Evolutionary conservation across 2,329 filamentous ascomycete genomes (phyloP).

Genomic region (Cladophialophora chaetospira): DNA sequence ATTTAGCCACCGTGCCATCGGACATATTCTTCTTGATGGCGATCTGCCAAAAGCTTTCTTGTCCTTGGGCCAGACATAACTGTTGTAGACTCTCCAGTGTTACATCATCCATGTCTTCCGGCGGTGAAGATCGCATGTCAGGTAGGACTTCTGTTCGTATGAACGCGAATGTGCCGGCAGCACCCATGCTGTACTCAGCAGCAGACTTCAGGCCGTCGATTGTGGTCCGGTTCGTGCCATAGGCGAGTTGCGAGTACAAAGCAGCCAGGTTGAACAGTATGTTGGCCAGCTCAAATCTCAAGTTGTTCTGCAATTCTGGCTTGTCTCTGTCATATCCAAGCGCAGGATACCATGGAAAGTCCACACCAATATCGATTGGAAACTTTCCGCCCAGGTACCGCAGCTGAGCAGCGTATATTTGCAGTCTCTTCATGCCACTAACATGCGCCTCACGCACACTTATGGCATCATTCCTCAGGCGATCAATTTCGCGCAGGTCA

Average conservation of each 20-base stretch:
- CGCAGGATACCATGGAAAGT: constrained; percentile 95
- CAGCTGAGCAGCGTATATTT: constrained; percentile 87
- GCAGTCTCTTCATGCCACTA: constrained; percentile 84
- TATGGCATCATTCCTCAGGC: constrained; percentile 79
- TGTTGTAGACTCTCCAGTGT: constrained; percentile 82
- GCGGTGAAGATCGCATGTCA: constrained; percentile 78
- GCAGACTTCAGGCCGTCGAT: constrained; percentile 83
- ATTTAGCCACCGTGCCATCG: constrained; percentile 85
- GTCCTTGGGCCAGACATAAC: constrained; percentile 85
- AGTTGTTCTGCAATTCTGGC: constrained; percentile 63
- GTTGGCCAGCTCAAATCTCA: constrained; percentile 85
- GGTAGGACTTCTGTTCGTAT: constrained; percentile 76
- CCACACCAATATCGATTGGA: constrained; percentile 83
- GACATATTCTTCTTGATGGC: constrained; percentile 92
- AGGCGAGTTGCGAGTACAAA: constrained; percentile 88
- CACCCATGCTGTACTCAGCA: constrained; percentile 84
- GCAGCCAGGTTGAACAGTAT: constrained; percentile 90
- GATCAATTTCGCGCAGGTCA: constrained; percentile 84
- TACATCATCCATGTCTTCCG: constrained; percentile 92
- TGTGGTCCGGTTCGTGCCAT: constrained; percentile 73
- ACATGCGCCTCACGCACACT: constrained; percentile 84
- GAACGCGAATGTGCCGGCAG: constrained; percentile 80
- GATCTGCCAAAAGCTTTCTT: constrained; percentile 98
- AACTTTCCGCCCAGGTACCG: constrained; percentile 95
- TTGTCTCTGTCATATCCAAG: constrained; percentile 76